Evolutionary conservation across 2,329 filamentous ascomycete genomes (phyloP).

Genomic region (Bipolaris victoriae): DNA sequence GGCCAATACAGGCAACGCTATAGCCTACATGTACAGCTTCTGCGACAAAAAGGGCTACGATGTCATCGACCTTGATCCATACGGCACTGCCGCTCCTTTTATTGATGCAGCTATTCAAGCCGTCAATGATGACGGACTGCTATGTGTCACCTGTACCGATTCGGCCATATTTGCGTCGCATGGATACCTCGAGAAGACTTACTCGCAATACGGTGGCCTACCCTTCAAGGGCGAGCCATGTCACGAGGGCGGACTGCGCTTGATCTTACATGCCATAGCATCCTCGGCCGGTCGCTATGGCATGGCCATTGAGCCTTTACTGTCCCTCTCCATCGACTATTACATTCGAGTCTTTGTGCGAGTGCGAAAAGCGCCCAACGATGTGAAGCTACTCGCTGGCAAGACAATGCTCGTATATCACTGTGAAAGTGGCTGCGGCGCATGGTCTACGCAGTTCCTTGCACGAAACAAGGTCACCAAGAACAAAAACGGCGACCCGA

Average conservation of each 20-base stretch:
- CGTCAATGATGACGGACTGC: slow-evolving; percentile 83
- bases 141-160: slow-evolving; percentile 97
- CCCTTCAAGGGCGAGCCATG: slow-evolving; percentile 84
- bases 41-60: slow-evolving; percentile 72
- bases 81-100: slow-evolving; percentile 91
- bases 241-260: slow-evolving; percentile 85
- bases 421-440: slow-evolving; percentile 89
- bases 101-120: slow-evolving; percentile 89
- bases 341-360: slow-evolving; percentile 90
- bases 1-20: slow-evolving; percentile 79
- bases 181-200: slow-evolving; percentile 93
- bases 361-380: slow-evolving; percentile 76
- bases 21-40: slow-evolving; percentile 86
- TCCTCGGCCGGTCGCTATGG: slow-evolving; percentile 84
- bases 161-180: slow-evolving; percentile 93
- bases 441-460: slow-evolving; percentile 83
- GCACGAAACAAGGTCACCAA: slow-evolving; percentile 69
- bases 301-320: slow-evolving; percentile 83
- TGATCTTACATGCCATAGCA: slow-evolving; percentile 84
- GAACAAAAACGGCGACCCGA: slow-evolving; percentile 71
- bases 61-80: slow-evolving; percentile 95
- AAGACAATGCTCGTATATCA: slow-evolving; percentile 94
- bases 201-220: slow-evolving; percentile 88
- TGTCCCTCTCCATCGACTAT: slow-evolving; percentile 95
- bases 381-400: slow-evolving; percentile 87